Conservation (phyloP, 805 yeast species). For the Blastobotrys muscicola region DNA sequence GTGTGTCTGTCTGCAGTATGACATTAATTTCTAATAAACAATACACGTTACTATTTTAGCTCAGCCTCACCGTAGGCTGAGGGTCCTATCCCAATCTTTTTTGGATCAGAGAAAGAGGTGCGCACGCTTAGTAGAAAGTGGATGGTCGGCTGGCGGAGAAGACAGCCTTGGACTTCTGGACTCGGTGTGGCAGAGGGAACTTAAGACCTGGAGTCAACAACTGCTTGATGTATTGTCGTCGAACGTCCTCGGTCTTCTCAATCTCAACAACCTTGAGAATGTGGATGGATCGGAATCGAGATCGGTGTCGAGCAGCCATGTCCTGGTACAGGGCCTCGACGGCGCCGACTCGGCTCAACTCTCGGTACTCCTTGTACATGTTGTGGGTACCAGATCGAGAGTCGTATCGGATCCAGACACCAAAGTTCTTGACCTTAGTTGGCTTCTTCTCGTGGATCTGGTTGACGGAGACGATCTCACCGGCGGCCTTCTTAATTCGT, state of each 20-base stretch:
- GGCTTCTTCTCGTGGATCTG: slow-evolving; percentile 90
- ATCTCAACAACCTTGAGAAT: slow-evolving; percentile 98
- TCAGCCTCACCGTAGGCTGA: no score
- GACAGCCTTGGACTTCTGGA: slow-evolving; percentile 79
- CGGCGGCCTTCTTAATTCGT: slow-evolving; percentile 99
- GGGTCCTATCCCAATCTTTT: not conserved
- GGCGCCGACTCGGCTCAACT: slow-evolving; percentile 97
- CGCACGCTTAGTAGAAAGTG: slow-evolving; percentile 75
- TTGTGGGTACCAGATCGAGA: slow-evolving; percentile 99
- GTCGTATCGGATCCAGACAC: slow-evolving; percentile 99
- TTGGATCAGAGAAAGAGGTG: slow-evolving; percentile 4
- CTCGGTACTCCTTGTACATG: slow-evolving; percentile 99
- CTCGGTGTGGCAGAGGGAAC: slow-evolving; percentile 99
- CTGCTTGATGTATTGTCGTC: slow-evolving; percentile 99
- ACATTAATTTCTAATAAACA: no score
- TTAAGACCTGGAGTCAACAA: slow-evolving; percentile 89
- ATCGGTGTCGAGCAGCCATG: slow-evolving; percentile 99
- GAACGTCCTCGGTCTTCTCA: slow-evolving; percentile 94
- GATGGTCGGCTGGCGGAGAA: slow-evolving; percentile 91
- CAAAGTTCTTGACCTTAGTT: slow-evolving; percentile 99
- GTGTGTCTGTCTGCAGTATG: no score
- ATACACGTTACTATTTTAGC: no score
- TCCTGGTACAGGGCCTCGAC: slow-evolving; percentile 98
- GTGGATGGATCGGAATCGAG: slow-evolving; percentile 99
- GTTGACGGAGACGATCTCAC: slow-evolving; percentile 95